Conservation (phyloP, 139 green algal species). For the Raphidocelis subcapitata region DNA sequence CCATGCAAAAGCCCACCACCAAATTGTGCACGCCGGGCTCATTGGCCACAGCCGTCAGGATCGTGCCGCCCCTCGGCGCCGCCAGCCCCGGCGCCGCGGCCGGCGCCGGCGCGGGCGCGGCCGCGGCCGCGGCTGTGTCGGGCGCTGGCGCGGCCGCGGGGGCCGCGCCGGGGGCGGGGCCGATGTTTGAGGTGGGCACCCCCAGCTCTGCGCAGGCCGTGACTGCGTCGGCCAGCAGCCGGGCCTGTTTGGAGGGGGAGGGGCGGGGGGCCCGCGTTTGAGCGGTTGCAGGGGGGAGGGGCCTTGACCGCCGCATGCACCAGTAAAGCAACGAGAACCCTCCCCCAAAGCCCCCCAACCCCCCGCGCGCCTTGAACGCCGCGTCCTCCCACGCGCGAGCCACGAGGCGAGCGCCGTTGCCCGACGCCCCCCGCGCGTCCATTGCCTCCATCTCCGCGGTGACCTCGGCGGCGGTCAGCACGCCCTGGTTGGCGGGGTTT, state of each 20-base stretch:
- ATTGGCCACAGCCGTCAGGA: constrained; percentile 52
- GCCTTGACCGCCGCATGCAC: too few relatives aligned
- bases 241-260: too few relatives aligned
- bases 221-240: constrained; percentile 24
- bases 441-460: constrained; percentile 24
- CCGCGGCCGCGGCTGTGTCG: not conserved
- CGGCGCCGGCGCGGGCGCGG: not conserved
- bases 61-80: constrained; percentile 7
- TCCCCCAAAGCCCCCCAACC: too few relatives aligned
- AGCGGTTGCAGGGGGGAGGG: too few relatives aligned
- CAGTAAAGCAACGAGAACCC: too few relatives aligned
- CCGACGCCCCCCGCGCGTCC: constrained; percentile 13
- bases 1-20: constrained; percentile 21
- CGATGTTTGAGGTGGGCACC: constrained; percentile 30
- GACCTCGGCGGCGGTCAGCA: too few relatives aligned
- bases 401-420: constrained; percentile 32
- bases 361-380: constrained; percentile 43
- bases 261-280: too few relatives aligned
- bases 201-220: constrained; percentile 32
- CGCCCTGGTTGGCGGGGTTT: too few relatives aligned
- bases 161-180: not conserved
- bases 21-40: constrained; percentile 46
- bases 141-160: not conserved
- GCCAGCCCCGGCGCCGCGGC: not conserved
- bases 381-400: constrained; percentile 45